Conservation (phyloP, 306 rosid genomes). For the Oxytropis ochrocephala region DNA sequence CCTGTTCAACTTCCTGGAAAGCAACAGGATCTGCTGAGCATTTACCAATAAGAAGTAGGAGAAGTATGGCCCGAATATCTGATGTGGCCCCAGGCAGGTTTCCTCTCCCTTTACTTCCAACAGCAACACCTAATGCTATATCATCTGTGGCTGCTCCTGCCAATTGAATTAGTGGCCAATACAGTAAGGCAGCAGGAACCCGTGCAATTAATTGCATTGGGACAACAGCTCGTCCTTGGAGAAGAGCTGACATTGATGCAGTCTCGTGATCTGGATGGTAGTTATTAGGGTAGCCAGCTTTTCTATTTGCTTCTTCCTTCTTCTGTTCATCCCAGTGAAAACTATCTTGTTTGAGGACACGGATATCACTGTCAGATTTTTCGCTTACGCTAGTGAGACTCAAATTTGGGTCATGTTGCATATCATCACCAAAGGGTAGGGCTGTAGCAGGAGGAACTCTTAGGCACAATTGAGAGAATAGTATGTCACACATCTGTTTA, state of each 20-base stretch:
- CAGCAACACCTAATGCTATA: constrained; percentile 89
- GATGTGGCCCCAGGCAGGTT: constrained; percentile 94
- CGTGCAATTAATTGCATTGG: constrained; percentile 92
- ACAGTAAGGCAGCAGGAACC: constrained; percentile 87
- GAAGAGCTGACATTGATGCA: constrained; percentile 78
- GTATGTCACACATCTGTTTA: constrained; percentile 93
- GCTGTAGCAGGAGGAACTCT: constrained; percentile 68
- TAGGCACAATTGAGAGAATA: constrained; percentile 91
- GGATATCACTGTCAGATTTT: constrained; percentile 33
- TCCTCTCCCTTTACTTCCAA: constrained; percentile 99
- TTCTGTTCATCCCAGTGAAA: constrained; percentile 37
- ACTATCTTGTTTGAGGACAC: constrained; percentile 29
- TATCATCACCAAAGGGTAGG: constrained; percentile 57
- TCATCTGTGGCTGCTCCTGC: constrained; percentile 97
- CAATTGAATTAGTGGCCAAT: constrained; percentile 96
- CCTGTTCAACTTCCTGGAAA: constrained; percentile 78
- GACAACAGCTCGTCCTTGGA: constrained; percentile 81
- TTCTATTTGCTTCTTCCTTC: constrained; percentile 50
- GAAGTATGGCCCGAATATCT: constrained; percentile 87
- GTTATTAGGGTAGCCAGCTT: constrained; percentile 35
- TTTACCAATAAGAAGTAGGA: constrained; percentile 92
- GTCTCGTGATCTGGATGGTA: constrained; percentile 59
- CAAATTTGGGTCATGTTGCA: constrained; percentile 36
- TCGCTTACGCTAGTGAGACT: constrained; percentile 31
- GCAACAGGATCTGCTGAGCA: constrained; percentile 87